These are phyloP conservation scores for rapeseed (Brassica napus) DNA, from an alignment of 345 rosid species.

Conservation along the genomic window Da-Ae NC_063437.1:21038501-21039000, in stretches of 20 bases:
- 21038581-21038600: background rate
- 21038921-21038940: constrained; percentile 99
- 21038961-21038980: constrained; percentile 88
- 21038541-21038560: no score
- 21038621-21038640: background rate
- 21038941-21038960: constrained; percentile 96
- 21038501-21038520: no score
- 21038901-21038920: constrained; percentile 94
- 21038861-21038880: constrained; percentile 90
- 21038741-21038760: constrained; percentile 98
- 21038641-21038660: background rate
- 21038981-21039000: constrained; percentile 81
- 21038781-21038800: constrained; percentile 93
- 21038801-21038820: constrained; percentile 96
- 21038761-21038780: constrained; percentile 97
- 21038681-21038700: constrained; percentile 59
- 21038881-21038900: constrained; percentile 91
- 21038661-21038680: background rate
- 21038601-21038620: background rate
- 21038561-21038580: background rate
- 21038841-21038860: constrained; percentile 99
- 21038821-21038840: constrained; percentile 91
- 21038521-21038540: no score
- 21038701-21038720: constrained; percentile 67
- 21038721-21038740: constrained; percentile 49